Evolutionary conservation across 2,329 filamentous ascomycete species (phyloP).

Genomic region (Cladosporium sphaerospermum): DNA sequence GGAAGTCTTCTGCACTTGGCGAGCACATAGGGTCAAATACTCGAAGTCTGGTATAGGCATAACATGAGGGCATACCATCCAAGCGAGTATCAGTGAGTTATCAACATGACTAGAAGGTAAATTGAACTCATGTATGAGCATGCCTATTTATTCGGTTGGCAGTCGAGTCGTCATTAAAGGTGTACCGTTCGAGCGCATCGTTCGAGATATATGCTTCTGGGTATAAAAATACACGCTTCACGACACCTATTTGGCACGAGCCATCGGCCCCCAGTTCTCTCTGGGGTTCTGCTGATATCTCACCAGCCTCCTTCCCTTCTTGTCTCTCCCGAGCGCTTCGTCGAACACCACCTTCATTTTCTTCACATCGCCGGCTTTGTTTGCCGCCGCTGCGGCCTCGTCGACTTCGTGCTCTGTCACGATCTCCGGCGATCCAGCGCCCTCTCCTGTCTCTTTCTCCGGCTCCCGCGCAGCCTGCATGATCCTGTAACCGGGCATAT

Average conservation of each 20-base stretch:
- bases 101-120: too few species aligned
- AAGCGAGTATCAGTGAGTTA: too few species aligned
- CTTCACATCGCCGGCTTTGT: conserved; percentile 20
- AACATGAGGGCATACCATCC: too few species aligned
- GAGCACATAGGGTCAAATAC: too few species aligned
- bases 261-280: conserved; percentile 89
- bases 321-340: conserved; percentile 67
- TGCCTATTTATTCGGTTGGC: too few species aligned
- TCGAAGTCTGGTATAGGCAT: too few species aligned
- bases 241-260: conserved; percentile 36
- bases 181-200: not conserved
- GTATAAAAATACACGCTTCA: not conserved
- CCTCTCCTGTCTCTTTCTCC: conserved; percentile 17
- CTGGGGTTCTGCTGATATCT: conserved; percentile 86
- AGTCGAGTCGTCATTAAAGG: too few species aligned
- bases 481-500: conserved; percentile 67
- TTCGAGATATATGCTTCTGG: not conserved
- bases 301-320: conserved; percentile 58
- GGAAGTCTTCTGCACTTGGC: too few species aligned
- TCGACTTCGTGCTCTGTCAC: conserved; percentile 14
- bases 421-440: conserved; percentile 16
- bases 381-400: conserved; percentile 3
- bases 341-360: conserved; percentile 68
- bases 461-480: conserved; percentile 31
- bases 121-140: too few species aligned